These are phyloP conservation scores for Boletus subparvulus DNA, from an alignment of 768 basidiomycete genomes.

Conservation along the genomic window DNA sequence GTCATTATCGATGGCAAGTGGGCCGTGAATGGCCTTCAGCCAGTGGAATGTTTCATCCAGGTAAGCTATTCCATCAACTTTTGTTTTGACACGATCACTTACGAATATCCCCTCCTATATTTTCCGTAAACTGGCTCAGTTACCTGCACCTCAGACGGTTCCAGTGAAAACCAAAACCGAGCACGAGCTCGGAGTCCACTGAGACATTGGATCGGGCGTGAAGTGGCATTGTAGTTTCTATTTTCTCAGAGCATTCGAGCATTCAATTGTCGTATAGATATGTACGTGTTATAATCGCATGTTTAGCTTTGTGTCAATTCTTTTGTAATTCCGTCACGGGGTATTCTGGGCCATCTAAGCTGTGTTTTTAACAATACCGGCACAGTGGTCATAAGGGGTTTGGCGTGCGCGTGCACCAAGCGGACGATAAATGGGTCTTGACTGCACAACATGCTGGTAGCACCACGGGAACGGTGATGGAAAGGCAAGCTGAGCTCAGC, in stretches of 20 bases:
- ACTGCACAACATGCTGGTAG: too few relatives aligned
- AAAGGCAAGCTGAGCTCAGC: too few relatives aligned
- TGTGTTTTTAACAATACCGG: too few relatives aligned
- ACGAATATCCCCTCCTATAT: constrained; percentile 13
- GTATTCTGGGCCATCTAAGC: too few relatives aligned
- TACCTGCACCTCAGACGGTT: constrained; percentile 1
- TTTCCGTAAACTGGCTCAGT: constrained; percentile 30
- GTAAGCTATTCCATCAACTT: constrained; percentile 12
- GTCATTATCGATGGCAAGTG: constrained; percentile 46
- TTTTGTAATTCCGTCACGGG: neutral
- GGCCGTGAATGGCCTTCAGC: constrained; percentile 45
- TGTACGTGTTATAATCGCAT: neutral
- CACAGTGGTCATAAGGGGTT: too few relatives aligned
- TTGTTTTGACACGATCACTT: neutral
- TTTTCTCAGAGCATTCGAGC: neutral
- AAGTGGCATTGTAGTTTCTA: neutral
- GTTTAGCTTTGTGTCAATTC: neutral
- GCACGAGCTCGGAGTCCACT: neutral
- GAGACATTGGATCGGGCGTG: neutral
- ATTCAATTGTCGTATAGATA: neutral
- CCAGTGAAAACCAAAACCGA: neutral
- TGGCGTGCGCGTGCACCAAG: too few relatives aligned
- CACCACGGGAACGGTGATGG: too few relatives aligned
- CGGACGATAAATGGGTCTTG: too few relatives aligned
- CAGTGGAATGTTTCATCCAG: constrained; percentile 39